These are phyloP conservation scores for Lentinula raphanica DNA, from an alignment of 768 basidiomycete species.

Conservation along the genomic window DNA sequence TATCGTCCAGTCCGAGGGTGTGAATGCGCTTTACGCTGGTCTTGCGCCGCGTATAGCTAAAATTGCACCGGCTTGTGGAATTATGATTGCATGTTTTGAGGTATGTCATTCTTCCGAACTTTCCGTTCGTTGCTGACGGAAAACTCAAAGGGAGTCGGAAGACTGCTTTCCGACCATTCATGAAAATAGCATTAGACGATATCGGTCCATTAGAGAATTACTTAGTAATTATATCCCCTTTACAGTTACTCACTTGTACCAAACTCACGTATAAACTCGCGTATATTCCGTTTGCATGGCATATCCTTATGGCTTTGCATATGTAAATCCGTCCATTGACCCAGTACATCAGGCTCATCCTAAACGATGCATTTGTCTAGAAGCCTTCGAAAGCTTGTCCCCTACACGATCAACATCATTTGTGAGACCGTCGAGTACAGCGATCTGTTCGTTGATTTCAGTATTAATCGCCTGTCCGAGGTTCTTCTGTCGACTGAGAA, in stretches of 20 bases:
- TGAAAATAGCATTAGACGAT: neutral
- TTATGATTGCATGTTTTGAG: constrained; percentile 98
- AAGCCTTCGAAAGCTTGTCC: constrained; percentile 72
- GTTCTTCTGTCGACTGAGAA: constrained; percentile 79
- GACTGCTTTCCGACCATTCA: constrained; percentile 34
- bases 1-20: constrained; percentile 77
- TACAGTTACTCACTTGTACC: neutral
- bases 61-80: constrained; percentile 95
- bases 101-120: constrained; percentile 33
- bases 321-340: neutral
- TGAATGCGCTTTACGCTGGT: constrained; percentile 76
- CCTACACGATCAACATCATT: constrained; percentile 74
- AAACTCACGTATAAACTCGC: neutral
- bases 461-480: constrained; percentile 81
- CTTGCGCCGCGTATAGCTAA: constrained; percentile 85
- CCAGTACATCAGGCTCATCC: constrained; percentile 32
- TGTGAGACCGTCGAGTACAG: constrained; percentile 76
- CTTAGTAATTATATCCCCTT: neutral
- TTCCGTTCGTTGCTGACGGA: constrained; percentile 10
- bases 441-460: constrained; percentile 81
- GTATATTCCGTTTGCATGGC: neutral
- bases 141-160: constrained; percentile 51
- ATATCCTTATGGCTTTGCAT: constrained; percentile 6
- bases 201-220: neutral
- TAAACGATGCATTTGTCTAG: constrained; percentile 77